Evolutionary conservation across 495 filamentous ascomycete genomes (phyloP).

Genomic region (Talaromyces wortmannii): DNA sequence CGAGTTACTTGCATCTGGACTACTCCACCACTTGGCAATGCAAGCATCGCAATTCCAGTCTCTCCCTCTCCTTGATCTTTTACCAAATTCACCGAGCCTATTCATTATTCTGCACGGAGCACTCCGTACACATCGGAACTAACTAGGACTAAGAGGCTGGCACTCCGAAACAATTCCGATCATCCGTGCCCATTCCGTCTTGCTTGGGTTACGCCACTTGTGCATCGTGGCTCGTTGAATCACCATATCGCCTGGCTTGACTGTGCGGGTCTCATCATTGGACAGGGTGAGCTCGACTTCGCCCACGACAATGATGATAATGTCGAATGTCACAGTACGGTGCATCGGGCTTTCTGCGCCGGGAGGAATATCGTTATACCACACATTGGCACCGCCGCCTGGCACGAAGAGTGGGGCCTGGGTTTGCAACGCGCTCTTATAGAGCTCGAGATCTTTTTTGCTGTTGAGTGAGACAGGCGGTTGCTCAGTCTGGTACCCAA

Average conservation of each 20-base stretch:
- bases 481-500: constrained; percentile 3
- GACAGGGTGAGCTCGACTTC: constrained; percentile 2
- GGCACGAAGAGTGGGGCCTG: neutral
- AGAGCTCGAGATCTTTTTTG: constrained; percentile 2
- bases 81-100: too few species aligned
- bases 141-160: neutral
- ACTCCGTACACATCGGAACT: too few species aligned
- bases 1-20: too few species aligned
- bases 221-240: constrained; percentile 4
- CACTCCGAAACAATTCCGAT: neutral
- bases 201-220: constrained; percentile 3
- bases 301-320: constrained; percentile 4
- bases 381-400: constrained; percentile 6
- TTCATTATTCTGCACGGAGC: too few species aligned
- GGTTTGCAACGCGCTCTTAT: neutral
- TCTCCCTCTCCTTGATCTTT: too few species aligned
- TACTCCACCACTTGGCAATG: too few species aligned
- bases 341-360: constrained; percentile 2
- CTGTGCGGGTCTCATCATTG: neutral
- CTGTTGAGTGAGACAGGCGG: constrained; percentile 3
- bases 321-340: constrained; percentile 4
- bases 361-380: constrained; percentile 2
- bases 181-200: neutral
- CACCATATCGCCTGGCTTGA: constrained; percentile 1
- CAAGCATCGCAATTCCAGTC: too few species aligned